Evolutionary conservation across 108 stramenopile genomes (phyloP), one percentile per base, ranked within the genome.

Genomic region (Cyclostephanos invisitatus): DNA sequence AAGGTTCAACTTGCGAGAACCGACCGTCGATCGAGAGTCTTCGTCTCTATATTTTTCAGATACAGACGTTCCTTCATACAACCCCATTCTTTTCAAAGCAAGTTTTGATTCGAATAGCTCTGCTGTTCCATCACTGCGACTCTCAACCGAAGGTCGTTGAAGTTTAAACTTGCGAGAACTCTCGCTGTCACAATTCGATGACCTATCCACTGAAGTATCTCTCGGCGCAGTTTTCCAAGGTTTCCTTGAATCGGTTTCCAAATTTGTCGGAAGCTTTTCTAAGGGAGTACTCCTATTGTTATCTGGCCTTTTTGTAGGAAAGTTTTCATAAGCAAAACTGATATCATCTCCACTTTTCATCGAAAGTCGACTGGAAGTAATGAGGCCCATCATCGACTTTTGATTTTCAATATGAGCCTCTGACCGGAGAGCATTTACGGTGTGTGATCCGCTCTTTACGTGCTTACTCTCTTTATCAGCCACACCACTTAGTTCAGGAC

Each of bases 161-260:
- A 50, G 44, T 38, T 38, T 40, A 22, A 29, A 28, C 36, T 24
- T 22, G 44, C 15, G 44, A 20, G 36, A 54, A 10, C 22, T 35
- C 25, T 54, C 18, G 35, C 49, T 48, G n/a, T 36, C 60, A 10
- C 21, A 21, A 40, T 22, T 49, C 40, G 57, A 42, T 47, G 38
- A 25, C 47, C 4, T 27, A 15, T 36, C 64, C 55, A 18, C 28
- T 40, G 17, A 27, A 27, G 29, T 18, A 4, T 64, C 61, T 46
- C 47, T 64, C 28, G 58, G 20, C 24, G 58, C 44, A 42, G 70
- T 70, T 56, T 55, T 66, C 78, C 78, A 78, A 9, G 78, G 78
- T 35, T 67, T 78, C 17, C 60, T 65, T 11, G 60, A 51, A 57
- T 78, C 67, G 18, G 63, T 72, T 50, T 78, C 71, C 28, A 51